Evolutionary conservation across 805 yeast species (phyloP).

Genomic region (Maudiozyma barnettii): DNA sequence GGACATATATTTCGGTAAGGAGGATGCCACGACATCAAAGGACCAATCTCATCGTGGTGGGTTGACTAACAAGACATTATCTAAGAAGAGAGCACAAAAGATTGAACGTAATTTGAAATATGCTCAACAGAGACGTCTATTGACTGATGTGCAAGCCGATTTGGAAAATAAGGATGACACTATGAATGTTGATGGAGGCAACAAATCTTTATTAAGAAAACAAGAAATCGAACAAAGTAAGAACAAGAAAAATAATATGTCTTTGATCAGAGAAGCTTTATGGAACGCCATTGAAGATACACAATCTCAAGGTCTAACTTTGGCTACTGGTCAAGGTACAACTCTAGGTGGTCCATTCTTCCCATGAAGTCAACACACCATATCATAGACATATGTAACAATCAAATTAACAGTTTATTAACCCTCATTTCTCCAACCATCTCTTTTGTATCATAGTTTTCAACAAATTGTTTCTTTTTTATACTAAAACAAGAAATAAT

Average conservation of each 20-base stretch:
- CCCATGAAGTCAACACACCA: conserved; percentile 20
- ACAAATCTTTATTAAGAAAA: conserved; percentile 15
- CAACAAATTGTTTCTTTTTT: not conserved
- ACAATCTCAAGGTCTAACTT: conserved; percentile 33
- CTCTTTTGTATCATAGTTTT: not conserved
- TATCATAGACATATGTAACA: not conserved
- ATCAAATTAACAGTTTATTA: too few species aligned
- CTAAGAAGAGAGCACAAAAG: conserved; percentile 72
- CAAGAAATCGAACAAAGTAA: not conserved
- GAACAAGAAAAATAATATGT: conserved; percentile 31
- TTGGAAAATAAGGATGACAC: conserved; percentile 30
- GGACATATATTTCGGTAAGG: conserved; percentile 29
- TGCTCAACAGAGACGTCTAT: conserved; percentile 46
- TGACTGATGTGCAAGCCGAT: conserved; percentile 41
- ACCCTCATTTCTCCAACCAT: too few species aligned
- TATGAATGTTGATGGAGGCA: conserved; percentile 34
- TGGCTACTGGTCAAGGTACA: conserved; percentile 62
- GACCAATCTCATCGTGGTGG: conserved; percentile 5
- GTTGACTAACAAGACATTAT: conserved; percentile 50
- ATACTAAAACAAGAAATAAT: not conserved
- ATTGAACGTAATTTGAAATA: conserved; percentile 72
- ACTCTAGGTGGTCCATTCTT: conserved; percentile 70
- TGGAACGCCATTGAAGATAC: conserved; percentile 64
- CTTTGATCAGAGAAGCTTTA: conserved; percentile 48
- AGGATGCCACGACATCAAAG: conserved; percentile 5